Percentiles rank a stretch among this genome's conserved stretches.
Evolutionary conservation across 2,329 filamentous ascomycete species (phyloP).

Genomic region (Claviceps purpurea): DNA sequence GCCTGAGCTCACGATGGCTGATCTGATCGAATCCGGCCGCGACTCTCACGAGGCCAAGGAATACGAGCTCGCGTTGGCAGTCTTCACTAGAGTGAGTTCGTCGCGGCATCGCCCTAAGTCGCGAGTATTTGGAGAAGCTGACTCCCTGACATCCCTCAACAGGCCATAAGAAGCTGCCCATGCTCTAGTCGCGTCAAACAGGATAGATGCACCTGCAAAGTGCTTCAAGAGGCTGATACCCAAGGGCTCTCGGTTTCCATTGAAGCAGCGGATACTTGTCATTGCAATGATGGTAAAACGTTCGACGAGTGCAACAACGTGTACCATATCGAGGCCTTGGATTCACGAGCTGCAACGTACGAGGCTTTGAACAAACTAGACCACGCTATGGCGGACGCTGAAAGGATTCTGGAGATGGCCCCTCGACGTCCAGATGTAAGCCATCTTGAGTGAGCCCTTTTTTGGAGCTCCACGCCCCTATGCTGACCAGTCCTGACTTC

Average conservation of each 20-base stretch:
- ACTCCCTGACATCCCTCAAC: background rate
- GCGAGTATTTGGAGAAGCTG: background rate
- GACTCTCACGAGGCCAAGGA: constrained; percentile 19
- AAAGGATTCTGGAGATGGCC: constrained; percentile 30
- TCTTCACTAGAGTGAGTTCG: constrained; percentile 21
- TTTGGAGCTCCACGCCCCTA: too few relatives aligned
- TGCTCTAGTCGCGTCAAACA: constrained; percentile 22
- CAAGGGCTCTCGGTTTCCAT: constrained; percentile 24
- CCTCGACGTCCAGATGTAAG: constrained; percentile 27
- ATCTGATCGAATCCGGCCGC: constrained; percentile 19
- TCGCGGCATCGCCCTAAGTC: background rate
- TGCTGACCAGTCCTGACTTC: too few relatives aligned
- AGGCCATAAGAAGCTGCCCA: constrained; percentile 24
- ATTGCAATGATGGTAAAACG: constrained; percentile 18
- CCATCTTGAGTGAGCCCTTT: background rate
- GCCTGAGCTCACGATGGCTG: constrained; percentile 1
- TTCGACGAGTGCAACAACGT: constrained; percentile 21
- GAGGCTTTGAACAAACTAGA: constrained; percentile 24
- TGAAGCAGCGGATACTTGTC: constrained; percentile 26
- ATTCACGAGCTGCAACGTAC: constrained; percentile 27
- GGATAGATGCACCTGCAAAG: constrained; percentile 4
- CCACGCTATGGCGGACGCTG: constrained; percentile 25
- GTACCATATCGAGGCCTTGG: constrained; percentile 26
- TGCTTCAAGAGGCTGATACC: constrained; percentile 21
- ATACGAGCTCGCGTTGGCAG: constrained; percentile 22